These are phyloP conservation scores for Nothopassalora personata DNA, from an alignment of 2,329 filamentous ascomycete species.

Conservation along the genomic window DNA sequence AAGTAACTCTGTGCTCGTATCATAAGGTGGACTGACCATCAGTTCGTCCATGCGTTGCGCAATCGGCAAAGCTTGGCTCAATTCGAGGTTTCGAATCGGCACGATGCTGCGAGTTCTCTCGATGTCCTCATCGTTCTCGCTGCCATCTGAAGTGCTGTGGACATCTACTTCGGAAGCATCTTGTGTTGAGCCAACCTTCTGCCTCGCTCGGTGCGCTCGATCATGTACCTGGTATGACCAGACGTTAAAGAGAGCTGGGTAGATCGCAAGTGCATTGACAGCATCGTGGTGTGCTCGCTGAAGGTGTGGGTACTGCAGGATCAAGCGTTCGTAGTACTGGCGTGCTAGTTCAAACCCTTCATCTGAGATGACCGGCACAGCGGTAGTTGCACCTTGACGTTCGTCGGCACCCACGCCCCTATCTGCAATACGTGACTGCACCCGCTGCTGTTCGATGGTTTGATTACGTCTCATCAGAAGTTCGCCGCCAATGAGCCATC, in stretches of 20 bases:
- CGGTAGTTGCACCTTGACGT: conserved; percentile 1
- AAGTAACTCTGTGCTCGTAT: conserved; percentile 61
- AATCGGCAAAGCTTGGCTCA: conserved; percentile 57
- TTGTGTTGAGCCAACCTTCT: conserved; percentile 9
- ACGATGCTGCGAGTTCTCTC: conserved; percentile 28
- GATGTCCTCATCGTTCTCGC: conserved; percentile 1
- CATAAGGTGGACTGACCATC: conserved; percentile 65
- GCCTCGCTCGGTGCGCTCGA: conserved; percentile 47
- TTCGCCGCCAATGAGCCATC: conserved; percentile 83
- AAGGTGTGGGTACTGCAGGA: conserved; percentile 70
- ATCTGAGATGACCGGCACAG: conserved; percentile 15
- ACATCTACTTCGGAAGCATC: conserved; percentile 7
- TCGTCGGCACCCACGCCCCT: conserved; percentile 2
- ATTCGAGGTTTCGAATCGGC: conserved; percentile 35
- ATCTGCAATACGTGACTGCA: not conserved
- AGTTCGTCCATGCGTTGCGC: conserved; percentile 65
- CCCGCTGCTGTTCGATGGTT: conserved; percentile 1
- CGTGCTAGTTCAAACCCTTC: conserved; percentile 54
- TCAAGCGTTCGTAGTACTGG: conserved; percentile 71
- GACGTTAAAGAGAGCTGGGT: conserved; percentile 71
- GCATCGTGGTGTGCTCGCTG: conserved; percentile 50
- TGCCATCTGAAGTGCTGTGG: not conserved
- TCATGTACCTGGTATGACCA: conserved; percentile 72
- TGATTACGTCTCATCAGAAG: conserved; percentile 60
- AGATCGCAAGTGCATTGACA: conserved; percentile 68